phyloP scores from a whole-genome alignment of 139 green algal genomes.

The Tetradesmus lagerheimii region DNA sequence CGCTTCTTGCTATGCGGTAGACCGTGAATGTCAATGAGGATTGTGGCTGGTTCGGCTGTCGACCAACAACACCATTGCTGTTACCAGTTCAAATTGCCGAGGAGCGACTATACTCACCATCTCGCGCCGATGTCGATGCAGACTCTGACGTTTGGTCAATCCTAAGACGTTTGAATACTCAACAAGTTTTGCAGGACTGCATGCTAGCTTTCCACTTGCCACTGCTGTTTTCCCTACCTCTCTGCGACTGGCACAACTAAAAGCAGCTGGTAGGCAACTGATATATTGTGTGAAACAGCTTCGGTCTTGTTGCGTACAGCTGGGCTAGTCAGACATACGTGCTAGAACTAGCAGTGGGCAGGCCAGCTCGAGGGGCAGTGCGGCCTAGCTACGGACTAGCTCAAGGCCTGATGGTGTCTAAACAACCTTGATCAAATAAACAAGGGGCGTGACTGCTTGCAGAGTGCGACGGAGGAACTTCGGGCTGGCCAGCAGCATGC shows the following conservation, averaged over 20 bases:
- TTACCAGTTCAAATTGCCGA: background rate
- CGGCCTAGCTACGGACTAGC: background rate
- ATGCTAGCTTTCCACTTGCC: background rate
- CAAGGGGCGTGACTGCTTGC: background rate
- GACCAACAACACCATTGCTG: background rate
- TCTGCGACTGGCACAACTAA: background rate
- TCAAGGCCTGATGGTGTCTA: background rate
- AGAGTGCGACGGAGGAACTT: background rate
- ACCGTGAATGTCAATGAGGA: background rate
- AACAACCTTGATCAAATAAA: background rate
- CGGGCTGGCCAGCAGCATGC: constrained; percentile 15
- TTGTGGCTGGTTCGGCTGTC: background rate
- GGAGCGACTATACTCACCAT: background rate
- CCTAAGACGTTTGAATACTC: background rate
- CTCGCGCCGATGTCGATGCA: background rate
- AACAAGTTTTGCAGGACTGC: background rate
- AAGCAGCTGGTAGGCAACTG: background rate
- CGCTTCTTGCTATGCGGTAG: background rate
- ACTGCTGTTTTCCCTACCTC: background rate
- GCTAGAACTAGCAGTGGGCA: background rate
- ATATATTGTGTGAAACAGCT: background rate
- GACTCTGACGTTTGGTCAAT: background rate
- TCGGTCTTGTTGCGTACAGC: too few species aligned
- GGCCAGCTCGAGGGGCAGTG: background rate
- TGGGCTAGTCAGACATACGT: background rate